Base-by-base conservation (phyloP, 768 basidiomycete genomes). In the Rhizopogon roseolus region DNA sequence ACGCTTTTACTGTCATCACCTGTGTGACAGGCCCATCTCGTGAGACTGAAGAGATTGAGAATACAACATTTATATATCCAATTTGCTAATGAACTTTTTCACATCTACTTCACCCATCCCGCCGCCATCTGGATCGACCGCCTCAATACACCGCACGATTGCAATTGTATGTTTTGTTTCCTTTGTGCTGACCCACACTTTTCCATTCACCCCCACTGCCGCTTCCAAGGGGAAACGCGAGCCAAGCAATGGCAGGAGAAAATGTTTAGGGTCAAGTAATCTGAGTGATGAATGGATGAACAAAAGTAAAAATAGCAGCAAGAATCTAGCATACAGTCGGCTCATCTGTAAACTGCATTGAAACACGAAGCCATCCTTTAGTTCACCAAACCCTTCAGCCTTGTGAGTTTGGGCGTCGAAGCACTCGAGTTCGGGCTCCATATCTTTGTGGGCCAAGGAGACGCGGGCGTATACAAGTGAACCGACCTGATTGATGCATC, bases 391-490 rank as follows among this genome's bases (percentile, higher is more conserved):
- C 0, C 93, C 96, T 55, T 92, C 91, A 1, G 93, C 75, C 70
- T 97, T 98, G 58, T 84, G 86, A 25, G 91, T 93, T 61, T 93
- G 88, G 2, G 93, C 90, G 64, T 98, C 92, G 62, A 97, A 92
- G 67, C 97, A 99, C 65, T 97, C 93, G 8, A 99, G 74, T 64
- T 99, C 97, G 1, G 97, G 95, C 52, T 99, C 97, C 90, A 98
- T 95, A 67, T 98, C 95, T 63, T 93, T 90, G 64, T 95, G 93
- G 5, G 97, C 94, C 19, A 96, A 74, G 13, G 93, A 93, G 29
- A 99, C 86, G 25, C 95, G 83, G 0, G 93, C 93, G 67, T 96
- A 98, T 1, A 99, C 81, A 32, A 98, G 71, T 4, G 88, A 82
- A 28, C 96, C 96, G 43, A 98, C 85, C 96, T 98, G 59, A 16